Evolutionary conservation across 352 stramenopile genomes (phyloP).

Genomic region (Globisporangium nagaii): DNA sequence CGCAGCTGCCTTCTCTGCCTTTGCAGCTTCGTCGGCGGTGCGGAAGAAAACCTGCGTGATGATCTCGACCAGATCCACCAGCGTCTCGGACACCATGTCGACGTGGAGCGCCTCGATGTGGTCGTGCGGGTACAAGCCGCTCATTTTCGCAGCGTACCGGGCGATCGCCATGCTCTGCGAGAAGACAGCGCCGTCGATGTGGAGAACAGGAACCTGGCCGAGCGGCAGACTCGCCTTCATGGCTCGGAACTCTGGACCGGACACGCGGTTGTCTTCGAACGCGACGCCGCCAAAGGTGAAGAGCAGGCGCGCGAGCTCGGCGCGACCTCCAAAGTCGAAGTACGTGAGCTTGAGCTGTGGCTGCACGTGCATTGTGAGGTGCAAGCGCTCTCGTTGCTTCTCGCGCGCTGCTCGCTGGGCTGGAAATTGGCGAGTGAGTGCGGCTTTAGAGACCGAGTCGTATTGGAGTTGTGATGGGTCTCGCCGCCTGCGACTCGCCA

Average conservation of each 20-base stretch:
- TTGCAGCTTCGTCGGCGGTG: constrained; percentile 18
- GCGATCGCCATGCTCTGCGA: constrained; percentile 22
- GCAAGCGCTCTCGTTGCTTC: constrained; percentile 1
- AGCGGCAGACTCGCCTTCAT: constrained; percentile 22
- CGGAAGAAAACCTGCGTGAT: background rate
- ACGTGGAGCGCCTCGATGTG: constrained; percentile 1
- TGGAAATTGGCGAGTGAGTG: too few relatives aligned
- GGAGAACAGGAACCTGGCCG: constrained; percentile 17
- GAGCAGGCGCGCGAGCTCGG: constrained; percentile 58
- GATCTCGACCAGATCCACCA: constrained; percentile 3
- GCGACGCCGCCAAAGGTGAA: constrained; percentile 25
- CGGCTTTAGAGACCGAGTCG: too few relatives aligned
- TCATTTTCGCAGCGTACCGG: constrained; percentile 19
- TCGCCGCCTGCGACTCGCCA: too few relatives aligned
- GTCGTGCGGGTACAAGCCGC: constrained; percentile 17
- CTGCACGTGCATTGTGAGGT: too few relatives aligned
- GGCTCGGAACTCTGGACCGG: background rate
- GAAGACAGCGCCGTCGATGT: constrained; percentile 18
- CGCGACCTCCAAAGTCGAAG: constrained; percentile 45
- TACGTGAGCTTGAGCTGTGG: constrained; percentile 69
- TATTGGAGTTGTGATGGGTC: too few relatives aligned
- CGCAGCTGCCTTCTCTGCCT: constrained; percentile 26
- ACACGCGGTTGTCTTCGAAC: constrained; percentile 21
- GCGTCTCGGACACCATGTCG: constrained; percentile 12
- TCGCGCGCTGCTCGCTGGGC: too few relatives aligned